Evolutionary conservation across 169 alveolate species (phyloP).

Genomic region (Hepatocystis sp.): DNA sequence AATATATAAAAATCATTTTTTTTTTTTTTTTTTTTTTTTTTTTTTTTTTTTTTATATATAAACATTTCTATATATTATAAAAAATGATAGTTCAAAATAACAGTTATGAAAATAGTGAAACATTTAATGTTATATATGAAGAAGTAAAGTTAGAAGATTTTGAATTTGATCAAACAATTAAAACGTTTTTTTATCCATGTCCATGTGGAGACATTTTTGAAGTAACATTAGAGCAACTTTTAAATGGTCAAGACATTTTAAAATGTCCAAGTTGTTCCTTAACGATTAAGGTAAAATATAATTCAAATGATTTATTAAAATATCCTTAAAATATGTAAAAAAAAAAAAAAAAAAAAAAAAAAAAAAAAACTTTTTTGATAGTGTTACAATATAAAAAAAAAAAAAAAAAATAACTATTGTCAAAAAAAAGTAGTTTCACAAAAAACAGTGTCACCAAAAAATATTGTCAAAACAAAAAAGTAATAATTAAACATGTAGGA

Average conservation of each 20-base stretch:
- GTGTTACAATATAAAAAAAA: no score
- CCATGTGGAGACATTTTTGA: constrained; percentile 92
- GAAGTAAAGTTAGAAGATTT: constrained; percentile 91
- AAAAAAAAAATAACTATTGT: no score
- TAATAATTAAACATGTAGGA: no score
- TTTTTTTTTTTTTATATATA: no score
- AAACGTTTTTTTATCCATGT: constrained; percentile 88
- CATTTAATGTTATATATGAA: constrained; percentile 83
- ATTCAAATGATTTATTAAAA: constrained; percentile 19
- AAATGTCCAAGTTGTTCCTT: constrained; percentile 91
- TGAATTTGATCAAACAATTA: constrained; percentile 85
- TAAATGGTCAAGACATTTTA: constrained; percentile 82
- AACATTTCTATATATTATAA: no score
- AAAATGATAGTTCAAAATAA: constrained; percentile 75
- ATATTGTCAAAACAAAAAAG: no score
- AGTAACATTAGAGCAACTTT: constrained; percentile 80
- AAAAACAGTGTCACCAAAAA: no score
- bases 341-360: no score
- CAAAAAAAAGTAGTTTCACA: no score
- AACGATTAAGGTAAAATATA: constrained; percentile 83
- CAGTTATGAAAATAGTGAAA: constrained; percentile 12
- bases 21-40: not conserved
- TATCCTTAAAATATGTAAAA: constrained; percentile 18
- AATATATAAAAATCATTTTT: not conserved
- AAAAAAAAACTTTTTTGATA: no score